Conservation (phyloP, 2,329 filamentous ascomycete species). For the Colletotrichum orbiculare region DNA sequence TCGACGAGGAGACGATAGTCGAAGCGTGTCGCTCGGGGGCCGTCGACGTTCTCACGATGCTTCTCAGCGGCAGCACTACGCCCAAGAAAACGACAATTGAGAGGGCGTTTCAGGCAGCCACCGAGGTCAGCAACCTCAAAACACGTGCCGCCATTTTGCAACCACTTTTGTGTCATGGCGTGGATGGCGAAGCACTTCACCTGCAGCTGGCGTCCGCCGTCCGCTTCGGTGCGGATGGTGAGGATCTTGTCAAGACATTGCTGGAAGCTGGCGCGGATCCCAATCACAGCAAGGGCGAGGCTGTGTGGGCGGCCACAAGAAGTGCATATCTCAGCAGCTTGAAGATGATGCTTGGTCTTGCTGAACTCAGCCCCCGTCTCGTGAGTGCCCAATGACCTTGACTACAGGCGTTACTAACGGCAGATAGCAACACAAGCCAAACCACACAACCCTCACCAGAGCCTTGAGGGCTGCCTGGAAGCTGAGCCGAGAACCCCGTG, state of each 20-base stretch:
- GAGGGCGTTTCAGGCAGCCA: constrained; percentile 66
- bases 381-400: constrained; percentile 42
- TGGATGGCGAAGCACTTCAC: constrained; percentile 62
- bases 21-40: constrained; percentile 65
- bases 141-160: constrained; percentile 62
- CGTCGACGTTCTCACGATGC: constrained; percentile 59
- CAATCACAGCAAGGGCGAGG: constrained; percentile 65
- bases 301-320: constrained; percentile 64
- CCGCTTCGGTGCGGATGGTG: constrained; percentile 61
- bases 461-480: constrained; percentile 66
- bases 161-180: constrained; percentile 61
- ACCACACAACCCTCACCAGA: constrained; percentile 58
- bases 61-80: constrained; percentile 55
- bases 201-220: constrained; percentile 64
- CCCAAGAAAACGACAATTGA: constrained; percentile 56
- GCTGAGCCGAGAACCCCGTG: constrained; percentile 59
- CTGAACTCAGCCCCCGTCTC: constrained; percentile 53
- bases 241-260: constrained; percentile 61
- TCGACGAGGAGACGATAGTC: constrained; percentile 64
- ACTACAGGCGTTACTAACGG: constrained; percentile 18
- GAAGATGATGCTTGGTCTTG: constrained; percentile 62
- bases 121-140: constrained; percentile 61
- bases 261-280: constrained; percentile 59
- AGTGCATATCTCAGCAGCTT: constrained; percentile 62
- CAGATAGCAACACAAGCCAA: constrained; percentile 55